Evolutionary conservation across 192 early-diverging fungal species (phyloP), one percentile per base, ranked within the genome.

Genomic region (Mortierella hygrophila): DNA sequence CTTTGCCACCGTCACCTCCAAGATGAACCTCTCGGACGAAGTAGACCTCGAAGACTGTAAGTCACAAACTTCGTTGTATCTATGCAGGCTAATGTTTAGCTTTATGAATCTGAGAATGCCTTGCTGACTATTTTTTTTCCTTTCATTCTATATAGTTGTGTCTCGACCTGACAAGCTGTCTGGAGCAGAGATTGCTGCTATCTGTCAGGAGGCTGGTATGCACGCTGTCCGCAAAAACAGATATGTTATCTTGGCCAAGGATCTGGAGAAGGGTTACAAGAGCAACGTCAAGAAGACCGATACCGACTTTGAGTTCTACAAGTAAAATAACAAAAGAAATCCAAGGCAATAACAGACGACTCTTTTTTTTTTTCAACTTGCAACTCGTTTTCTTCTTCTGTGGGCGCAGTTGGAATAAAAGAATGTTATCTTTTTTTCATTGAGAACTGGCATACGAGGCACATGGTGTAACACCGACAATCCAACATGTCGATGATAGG

Each of bases 161-260:
- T 96, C 97, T 68, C 92, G 98, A 70, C 97, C 98, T 20, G 98
- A 99, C 89, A 99, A 98, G 88, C 91, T 99, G 60, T 96, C 95
- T 76, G 98, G 98, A 76, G 98, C 98, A 68, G 98, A 99, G 88
- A 98, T 99, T 88, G 96, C 97, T 10, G 95, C 97, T n/a, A 98
- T 99, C 82, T 98, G 97, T 79, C 98, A 99, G 81, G 96, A 97
- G 84, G 98, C 97, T 32, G 98, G 98, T 78, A 98, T 98, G 97
- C 97, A 97, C 82, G 98, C 98, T 41, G 98, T 99, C 72, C 93
- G 98, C 81, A 98, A 97, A 90, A 99, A 99, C 89, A 95, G 97
- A 74, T 99, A 99, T 88, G 97, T 99, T 26, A 96, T 99, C 80
- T 87, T 99, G 44, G 91, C 94, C 79, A 97, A 97, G 85, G 98